Base-by-base conservation (phyloP, 345 rosid genomes). In the Nasturtium officinale region DNA sequence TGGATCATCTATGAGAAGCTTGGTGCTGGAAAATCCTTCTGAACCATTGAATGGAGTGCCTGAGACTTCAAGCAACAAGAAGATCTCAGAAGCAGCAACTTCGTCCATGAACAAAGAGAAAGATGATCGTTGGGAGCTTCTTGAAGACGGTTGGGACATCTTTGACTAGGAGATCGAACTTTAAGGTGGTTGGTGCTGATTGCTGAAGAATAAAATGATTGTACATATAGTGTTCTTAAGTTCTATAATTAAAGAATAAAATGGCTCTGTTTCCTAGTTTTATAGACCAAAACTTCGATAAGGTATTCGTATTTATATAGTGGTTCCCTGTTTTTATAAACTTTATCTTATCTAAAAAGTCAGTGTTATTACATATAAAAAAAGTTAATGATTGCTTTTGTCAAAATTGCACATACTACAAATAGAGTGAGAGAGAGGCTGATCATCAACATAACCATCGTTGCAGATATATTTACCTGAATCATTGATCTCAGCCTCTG, bases 91-190 rank as follows among this genome's bases (percentile, higher is more conserved):
- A 9, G 84, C 82, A 33, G 26, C 54, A 37, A 23, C 72, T 12
- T 48, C 33, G 26, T 69, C 3, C 10, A 50, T 47, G 72, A 40
- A 16, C 64, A 65, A 63, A 13, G 69, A 32, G 71, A 5, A 55
- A 52, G 54, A 51, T 67, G 65, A 71, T 37, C 1, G 13, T 33
- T 74, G 71, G 70, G 82, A 80, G 68, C 80, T 79, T 29, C 25
- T 38, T 58, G 95, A 88, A 28, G 91, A 85, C 48, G 96, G 79
- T 7, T 92, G 96, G 98, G 97, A 89, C 48, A 52, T 82, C 32
- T 79, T 79, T 11, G 83, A 83, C 23, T 55, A 56, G 42, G 83
- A 75, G 30, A 32, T 21, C 9, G 56, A 30, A 6, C 50, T 67
- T 51, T 60, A 52, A 30, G 65, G 40, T 61, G 46, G 67, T 58